phyloP scores from a whole-genome alignment of 78 protist species.

The Dictyostelium capitatum region DNA sequence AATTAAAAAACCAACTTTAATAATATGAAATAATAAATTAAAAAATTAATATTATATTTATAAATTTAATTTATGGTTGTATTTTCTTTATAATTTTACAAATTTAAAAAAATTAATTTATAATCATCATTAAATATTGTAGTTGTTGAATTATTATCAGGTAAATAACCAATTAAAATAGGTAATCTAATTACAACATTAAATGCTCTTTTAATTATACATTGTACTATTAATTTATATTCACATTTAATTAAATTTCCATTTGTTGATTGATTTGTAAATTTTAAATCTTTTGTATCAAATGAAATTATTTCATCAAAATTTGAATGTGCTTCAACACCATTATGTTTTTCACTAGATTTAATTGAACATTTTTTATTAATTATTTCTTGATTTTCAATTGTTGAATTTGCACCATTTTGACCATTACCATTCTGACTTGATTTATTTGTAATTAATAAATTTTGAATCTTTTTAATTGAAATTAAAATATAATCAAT shows the following conservation, averaged over 20 bases:
- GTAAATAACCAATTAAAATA: not conserved
- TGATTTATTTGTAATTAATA: not conserved
- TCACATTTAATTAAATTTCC: slow-evolving; percentile 24
- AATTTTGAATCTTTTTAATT: not conserved
- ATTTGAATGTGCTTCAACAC: not conserved
- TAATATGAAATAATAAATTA: too few relatives aligned
- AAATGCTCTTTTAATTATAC: slow-evolving; percentile 10
- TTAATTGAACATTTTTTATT: not conserved
- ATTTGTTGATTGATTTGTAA: slow-evolving; percentile 1
- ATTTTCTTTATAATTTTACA: not conserved
- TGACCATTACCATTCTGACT: not conserved
- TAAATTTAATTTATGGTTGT: too few relatives aligned
- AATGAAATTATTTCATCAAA: not conserved
- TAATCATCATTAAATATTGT: not conserved
- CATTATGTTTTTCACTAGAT: not conserved
- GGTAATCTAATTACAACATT: not conserved
- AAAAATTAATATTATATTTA: too few relatives aligned
- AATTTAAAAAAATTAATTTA: not conserved
- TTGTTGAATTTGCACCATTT: too few relatives aligned
- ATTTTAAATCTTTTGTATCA: not conserved
- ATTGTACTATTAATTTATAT: not conserved
- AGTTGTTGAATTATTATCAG: not conserved
- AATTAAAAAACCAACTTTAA: too few relatives aligned
- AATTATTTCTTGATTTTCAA: not conserved
- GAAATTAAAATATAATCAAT: not conserved